Conservation (phyloP, 352 stramenopile species). For the Phytopythium chamaehyphon region DNA sequence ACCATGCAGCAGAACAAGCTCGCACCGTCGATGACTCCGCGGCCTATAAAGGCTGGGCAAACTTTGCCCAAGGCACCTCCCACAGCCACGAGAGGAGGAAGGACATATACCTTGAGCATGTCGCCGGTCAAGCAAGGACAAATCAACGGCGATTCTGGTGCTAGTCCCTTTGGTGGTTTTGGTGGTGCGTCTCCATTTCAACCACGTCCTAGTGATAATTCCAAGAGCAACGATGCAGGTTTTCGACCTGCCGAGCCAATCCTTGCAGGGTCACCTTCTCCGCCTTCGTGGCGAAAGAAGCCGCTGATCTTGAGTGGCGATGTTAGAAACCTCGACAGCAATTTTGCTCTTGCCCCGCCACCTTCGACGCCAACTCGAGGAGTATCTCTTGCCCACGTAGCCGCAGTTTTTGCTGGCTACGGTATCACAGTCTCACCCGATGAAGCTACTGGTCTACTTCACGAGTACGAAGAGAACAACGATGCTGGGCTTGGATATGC, state of each 20-base stretch:
- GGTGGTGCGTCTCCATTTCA: slow-evolving; percentile 3
- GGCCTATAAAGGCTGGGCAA: slow-evolving; percentile 38
- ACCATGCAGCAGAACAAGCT: slow-evolving; percentile 33
- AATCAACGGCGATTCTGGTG: background rate
- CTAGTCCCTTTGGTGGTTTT: slow-evolving; percentile 14
- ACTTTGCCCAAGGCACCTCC: slow-evolving; percentile 6
- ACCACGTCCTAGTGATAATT: slow-evolving; percentile 7
- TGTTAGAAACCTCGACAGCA: slow-evolving; percentile 68
- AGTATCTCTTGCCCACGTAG: slow-evolving; percentile 39
- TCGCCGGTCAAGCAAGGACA: slow-evolving; percentile 37
- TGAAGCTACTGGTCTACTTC: slow-evolving; percentile 52
- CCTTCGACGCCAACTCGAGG: slow-evolving; percentile 10
- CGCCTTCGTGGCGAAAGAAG: slow-evolving; percentile 42
- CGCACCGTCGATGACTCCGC: slow-evolving; percentile 57
- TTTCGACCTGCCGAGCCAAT: slow-evolving; percentile 26
- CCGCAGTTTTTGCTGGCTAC: slow-evolving; percentile 41
- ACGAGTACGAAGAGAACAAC: slow-evolving; percentile 82
- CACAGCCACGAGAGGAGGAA: slow-evolving; percentile 21
- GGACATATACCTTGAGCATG: slow-evolving; percentile 42
- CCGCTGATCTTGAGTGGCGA: slow-evolving; percentile 59
- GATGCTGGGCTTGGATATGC: slow-evolving; percentile 49
- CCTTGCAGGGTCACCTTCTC: slow-evolving; percentile 12
- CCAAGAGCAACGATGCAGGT: slow-evolving; percentile 6
- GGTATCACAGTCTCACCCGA: slow-evolving; percentile 45
- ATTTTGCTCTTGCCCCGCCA: slow-evolving; percentile 54